A percentile compares a stretch with the other conserved stretches of the same genome.
phyloP scores from a whole-genome alignment of 192 early-diverging fungal species.

The Pilaira anomala region DNA sequence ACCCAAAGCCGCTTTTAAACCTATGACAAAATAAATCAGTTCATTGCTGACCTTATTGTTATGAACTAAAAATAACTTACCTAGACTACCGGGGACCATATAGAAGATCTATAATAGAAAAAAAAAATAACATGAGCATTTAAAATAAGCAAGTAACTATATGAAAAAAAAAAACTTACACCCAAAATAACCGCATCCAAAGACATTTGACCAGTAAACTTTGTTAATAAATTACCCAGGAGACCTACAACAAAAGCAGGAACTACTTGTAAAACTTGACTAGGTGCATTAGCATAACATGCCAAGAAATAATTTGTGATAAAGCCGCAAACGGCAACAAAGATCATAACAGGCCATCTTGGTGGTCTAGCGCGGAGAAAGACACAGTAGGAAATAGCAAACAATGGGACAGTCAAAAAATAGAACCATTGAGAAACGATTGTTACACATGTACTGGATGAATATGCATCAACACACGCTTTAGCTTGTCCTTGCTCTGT shows the following conservation, averaged over 20 bases:
- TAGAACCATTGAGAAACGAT: slow-evolving; percentile 35
- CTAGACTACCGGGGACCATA: slow-evolving; percentile 32
- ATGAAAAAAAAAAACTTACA: slow-evolving; percentile 39
- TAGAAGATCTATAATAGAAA: slow-evolving; percentile 20
- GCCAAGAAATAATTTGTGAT: slow-evolving; percentile 56
- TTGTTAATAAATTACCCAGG: slow-evolving; percentile 71
- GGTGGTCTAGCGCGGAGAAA: slow-evolving; percentile 47
- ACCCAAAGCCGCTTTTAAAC: slow-evolving; percentile 35
- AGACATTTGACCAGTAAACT: slow-evolving; percentile 67
- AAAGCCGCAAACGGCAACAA: slow-evolving; percentile 68
- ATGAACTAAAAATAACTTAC: too few relatives aligned
- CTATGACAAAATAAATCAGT: not conserved
- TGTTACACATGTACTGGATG: slow-evolving; percentile 8
- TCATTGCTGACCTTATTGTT: too few relatives aligned
- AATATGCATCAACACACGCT: not conserved
- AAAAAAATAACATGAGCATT: not conserved
- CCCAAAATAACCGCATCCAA: slow-evolving; percentile 83
- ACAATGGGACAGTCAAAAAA: slow-evolving; percentile 49
- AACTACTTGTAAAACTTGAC: slow-evolving; percentile 62
- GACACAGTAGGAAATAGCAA: slow-evolving; percentile 45
- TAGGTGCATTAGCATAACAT: slow-evolving; percentile 48
- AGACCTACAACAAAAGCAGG: slow-evolving; percentile 80
- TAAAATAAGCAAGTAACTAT: too few relatives aligned
- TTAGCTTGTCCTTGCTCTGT: not conserved
- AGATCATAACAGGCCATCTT: slow-evolving; percentile 72